Base-by-base conservation (phyloP, 1,139 yeast species). In the Hyphopichia wangnamkhiaoensis region DNA sequence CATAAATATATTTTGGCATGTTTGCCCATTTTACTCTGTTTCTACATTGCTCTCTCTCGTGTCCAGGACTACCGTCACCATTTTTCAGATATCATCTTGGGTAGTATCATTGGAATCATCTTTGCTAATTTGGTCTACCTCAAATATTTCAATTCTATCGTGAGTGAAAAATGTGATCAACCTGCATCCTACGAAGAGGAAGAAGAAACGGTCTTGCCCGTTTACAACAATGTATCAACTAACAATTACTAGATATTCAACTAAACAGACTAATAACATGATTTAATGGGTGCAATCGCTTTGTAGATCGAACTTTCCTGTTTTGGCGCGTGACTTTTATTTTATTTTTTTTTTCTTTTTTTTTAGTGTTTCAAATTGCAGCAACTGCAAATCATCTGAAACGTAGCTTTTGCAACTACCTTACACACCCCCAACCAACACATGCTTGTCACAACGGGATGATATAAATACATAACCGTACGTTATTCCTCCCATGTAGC, bases 51-150 rank as follows among this genome's bases (percentile, higher is more conserved):
- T 2, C 53, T 69, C 27, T 62, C 68, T 40, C 52, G 75, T 46
- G 63, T 70, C 16, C 70, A 67, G 44, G 77, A 71, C 50, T 70
- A 71, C 48, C 57, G 76, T 39, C 77, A 71, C 48, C 76, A 71
- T 47, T 66, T 68, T 38, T 59, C 61, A 35, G 77, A 71, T 43
- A 61, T 71, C n/a, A 41, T 56, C 5, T 53, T 68, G 34, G 77
- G 77, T 0, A 56, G 64, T 5, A 28, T 46, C 1, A 57, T 71
- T 31, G 76, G 76, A 0, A 41, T 52, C 9, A 15, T 27, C 12
- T 33, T 40, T 34, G 44, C 48, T 10, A 31, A 40, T 13, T 13
- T 35, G 14, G 19, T 31, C 12, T 35, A 35, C 16, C 17, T 9
- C 42, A 64, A 76, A 44, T 74, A 71, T 54, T 79, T 76, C 61